Evolutionary conservation across 345 rosid genomes (phyloP), one percentile per base, ranked within the genome.

Genomic region (Dipteronia sinensis): DNA sequence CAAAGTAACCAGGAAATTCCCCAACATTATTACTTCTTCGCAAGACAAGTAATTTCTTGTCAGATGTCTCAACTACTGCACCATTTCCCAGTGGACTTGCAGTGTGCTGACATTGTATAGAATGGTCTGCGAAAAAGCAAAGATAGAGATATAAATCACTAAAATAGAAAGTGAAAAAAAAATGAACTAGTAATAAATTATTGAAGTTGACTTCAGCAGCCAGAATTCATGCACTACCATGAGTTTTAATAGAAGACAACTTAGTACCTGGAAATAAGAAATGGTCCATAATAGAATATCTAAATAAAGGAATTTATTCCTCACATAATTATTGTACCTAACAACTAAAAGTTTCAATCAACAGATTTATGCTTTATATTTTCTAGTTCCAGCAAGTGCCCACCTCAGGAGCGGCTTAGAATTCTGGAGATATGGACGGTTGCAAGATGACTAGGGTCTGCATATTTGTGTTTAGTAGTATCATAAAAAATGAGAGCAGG

Each of bases 1-100:
- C 99, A 66, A 86, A 90, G 80, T 93, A 88, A 40, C 98, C 94
- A 64, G 99, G 96, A 86, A 93, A 95, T 75, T 95, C 99, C 61
- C 97, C 98, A 53, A 93, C 98, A 83, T 92, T 90, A 55, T 91
- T 56, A 88, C 99, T 95, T 84, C 98, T 90, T 79, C 84, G 85
- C 79, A 93, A 80, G 64, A 92, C 82, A 40, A 92, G 83, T 69
- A 93, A 83, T 90, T 87, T 90, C 75, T 88, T 77, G 84, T 95
- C 98, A 79, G 84, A 77, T 76, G 98, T 88, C 83, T 91, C 97
- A 3, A 91, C 82, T 75, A 91, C 56, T 56, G 98, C 97, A 64
- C 90, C 97, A 80, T 95, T 93, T 63, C 97, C 97, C 75, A 93
- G 81, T 7, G 99, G 96, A 85, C 90, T 89, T 71, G 98, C 88